These are phyloP conservation scores for Talaromyces sp. DNA, from an alignment of 2,329 filamentous ascomycete species.

Conservation along the genomic window DNA sequence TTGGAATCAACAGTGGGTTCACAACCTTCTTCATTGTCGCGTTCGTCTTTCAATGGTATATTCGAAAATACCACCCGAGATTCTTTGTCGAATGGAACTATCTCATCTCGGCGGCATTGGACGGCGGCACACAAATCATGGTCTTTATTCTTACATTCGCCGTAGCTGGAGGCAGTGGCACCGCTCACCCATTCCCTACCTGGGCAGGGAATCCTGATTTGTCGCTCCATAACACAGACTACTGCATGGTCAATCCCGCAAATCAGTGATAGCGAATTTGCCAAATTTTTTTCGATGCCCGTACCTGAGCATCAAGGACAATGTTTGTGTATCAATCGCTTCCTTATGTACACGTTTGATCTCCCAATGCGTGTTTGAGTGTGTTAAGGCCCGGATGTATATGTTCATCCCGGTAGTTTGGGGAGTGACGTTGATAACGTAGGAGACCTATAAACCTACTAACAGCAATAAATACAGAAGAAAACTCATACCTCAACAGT, in stretches of 20 bases:
- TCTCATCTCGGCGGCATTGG: conserved; percentile 34
- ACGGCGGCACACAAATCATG: conserved; percentile 34
- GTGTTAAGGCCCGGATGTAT: too few relatives aligned
- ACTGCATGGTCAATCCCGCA: conserved; percentile 18
- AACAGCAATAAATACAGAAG: too few relatives aligned
- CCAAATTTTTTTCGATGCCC: not conserved
- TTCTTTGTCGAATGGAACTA: conserved; percentile 38
- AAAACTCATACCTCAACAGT: too few relatives aligned
- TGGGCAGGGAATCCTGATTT: conserved; percentile 18
- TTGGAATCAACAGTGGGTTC: conserved; percentile 42
- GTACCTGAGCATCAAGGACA: not conserved
- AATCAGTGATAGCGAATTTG: not conserved
- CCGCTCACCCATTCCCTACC: conserved; percentile 24
- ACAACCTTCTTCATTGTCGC: conserved; percentile 24
- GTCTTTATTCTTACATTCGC: conserved; percentile 39
- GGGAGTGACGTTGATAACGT: too few relatives aligned
- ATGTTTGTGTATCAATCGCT: too few relatives aligned
- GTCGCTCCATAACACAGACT: conserved; percentile 15
- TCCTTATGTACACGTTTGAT: too few relatives aligned
- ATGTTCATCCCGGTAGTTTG: too few relatives aligned
- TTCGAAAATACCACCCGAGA: conserved; percentile 21
- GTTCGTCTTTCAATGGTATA: conserved; percentile 23
- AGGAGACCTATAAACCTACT: too few relatives aligned
- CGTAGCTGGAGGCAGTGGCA: conserved; percentile 30
- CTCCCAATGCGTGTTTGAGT: too few relatives aligned